These are phyloP conservation scores for Ophiocordyceps unilateralis DNA, from an alignment of 2,329 filamentous ascomycete genomes.

Conservation along the genomic window DNA sequence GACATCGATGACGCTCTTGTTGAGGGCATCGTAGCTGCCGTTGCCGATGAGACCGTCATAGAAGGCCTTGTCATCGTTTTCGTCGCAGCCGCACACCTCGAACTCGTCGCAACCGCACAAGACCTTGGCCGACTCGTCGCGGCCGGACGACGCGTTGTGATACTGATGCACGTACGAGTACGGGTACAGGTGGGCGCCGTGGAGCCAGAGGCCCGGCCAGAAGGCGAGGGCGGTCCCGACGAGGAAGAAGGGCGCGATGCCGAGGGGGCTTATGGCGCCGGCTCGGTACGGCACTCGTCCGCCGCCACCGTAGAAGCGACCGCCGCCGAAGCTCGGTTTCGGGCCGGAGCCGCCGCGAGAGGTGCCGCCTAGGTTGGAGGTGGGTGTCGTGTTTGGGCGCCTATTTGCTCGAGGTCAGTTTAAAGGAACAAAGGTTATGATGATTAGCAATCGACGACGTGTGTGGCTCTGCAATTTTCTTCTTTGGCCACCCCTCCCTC, in stretches of 20 bases:
- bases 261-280: conserved; percentile 32
- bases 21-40: conserved; percentile 39
- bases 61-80: conserved; percentile 42
- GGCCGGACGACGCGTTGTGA: conserved; percentile 30
- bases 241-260: conserved; percentile 35
- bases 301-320: conserved; percentile 51
- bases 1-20: conserved; percentile 45
- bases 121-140: conserved; percentile 17
- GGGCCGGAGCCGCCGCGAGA: conserved; percentile 42
- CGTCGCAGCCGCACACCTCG: conserved; percentile 47
- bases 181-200: conserved; percentile 43
- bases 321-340: conserved; percentile 40
- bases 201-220: conserved; percentile 49
- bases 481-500: background rate
- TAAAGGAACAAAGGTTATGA: background rate
- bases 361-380: conserved; percentile 27
- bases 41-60: conserved; percentile 47
- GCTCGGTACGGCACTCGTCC: conserved; percentile 40
- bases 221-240: conserved; percentile 31
- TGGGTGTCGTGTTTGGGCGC: conserved; percentile 6
- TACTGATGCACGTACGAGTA: conserved; percentile 24
- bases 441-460: no score
- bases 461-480: no score
- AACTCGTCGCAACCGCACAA: conserved; percentile 33
- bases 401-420: background rate